These are phyloP conservation scores for Psophocarpus tetragonolobus DNA, from an alignment of 306 rosid genomes.

Conservation along the genomic window DNA sequence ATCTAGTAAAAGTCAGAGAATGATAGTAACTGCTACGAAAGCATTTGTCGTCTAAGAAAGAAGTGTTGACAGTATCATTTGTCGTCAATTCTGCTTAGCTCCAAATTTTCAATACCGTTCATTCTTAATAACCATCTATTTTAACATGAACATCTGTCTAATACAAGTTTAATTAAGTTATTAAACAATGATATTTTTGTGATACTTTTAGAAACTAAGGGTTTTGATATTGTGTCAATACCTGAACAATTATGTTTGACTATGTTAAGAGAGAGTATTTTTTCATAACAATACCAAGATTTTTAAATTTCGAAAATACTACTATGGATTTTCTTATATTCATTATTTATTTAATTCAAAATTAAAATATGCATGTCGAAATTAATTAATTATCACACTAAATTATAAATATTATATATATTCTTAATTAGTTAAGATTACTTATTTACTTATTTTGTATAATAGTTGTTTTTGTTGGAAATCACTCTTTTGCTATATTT, in stretches of 20 bases:
- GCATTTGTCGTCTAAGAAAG: constrained; percentile 2
- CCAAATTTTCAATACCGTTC: background rate
- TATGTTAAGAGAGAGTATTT: too few species aligned
- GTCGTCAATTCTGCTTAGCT: constrained; percentile 21
- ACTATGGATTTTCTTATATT: too few species aligned
- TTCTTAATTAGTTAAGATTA: too few species aligned
- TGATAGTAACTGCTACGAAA: background rate
- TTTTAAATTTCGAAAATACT: too few species aligned
- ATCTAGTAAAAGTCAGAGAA: background rate
- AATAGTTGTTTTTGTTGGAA: background rate
- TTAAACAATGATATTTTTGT: background rate
- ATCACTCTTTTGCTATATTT: background rate
- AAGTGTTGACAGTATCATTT: background rate
- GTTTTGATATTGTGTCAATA: too few species aligned
- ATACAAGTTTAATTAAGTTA: background rate
- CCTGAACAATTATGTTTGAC: too few species aligned
- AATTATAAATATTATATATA: too few species aligned
- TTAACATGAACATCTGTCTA: background rate
- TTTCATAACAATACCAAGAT: too few species aligned
- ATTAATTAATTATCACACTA: too few species aligned
- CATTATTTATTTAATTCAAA: too few species aligned
- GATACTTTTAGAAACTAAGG: too few species aligned
- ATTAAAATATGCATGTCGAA: too few species aligned
- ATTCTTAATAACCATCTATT: background rate
- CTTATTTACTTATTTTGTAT: background rate